phyloP scores from a whole-genome alignment of 2,329 filamentous ascomycete genomes.

The Coleophoma crateriformis region DNA sequence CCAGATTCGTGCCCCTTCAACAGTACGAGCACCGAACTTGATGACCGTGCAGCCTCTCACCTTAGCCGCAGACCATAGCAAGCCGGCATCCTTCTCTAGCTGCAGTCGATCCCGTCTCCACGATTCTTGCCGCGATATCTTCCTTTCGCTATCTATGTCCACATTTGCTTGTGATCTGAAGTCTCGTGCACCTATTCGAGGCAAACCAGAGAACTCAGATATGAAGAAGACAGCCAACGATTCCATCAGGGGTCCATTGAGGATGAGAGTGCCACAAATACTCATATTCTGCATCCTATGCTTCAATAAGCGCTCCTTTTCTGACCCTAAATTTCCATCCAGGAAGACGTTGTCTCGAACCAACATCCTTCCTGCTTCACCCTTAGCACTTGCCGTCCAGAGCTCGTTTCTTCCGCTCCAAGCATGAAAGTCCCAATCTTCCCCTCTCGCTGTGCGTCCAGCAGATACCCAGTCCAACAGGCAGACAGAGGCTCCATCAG shows the following conservation, averaged over 20 bases:
- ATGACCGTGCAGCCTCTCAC: slow-evolving; percentile 82
- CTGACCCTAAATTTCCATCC: slow-evolving; percentile 43
- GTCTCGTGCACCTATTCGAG: slow-evolving; percentile 76
- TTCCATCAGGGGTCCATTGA: slow-evolving; percentile 68
- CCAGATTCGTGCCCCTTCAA: slow-evolving; percentile 80
- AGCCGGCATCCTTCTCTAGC: slow-evolving; percentile 51
- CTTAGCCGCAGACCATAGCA: slow-evolving; percentile 78
- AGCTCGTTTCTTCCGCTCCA: slow-evolving; percentile 88
- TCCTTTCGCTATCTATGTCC: slow-evolving; percentile 32
- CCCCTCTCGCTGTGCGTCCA: slow-evolving; percentile 76
- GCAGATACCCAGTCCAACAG: slow-evolving; percentile 93
- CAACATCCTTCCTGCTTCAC: slow-evolving; percentile 54
- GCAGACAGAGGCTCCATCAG: slow-evolving; percentile 59
- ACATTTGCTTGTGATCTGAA: slow-evolving; percentile 55
- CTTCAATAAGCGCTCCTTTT: slow-evolving; percentile 34
- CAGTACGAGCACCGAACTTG: slow-evolving; percentile 79
- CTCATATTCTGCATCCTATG: slow-evolving; percentile 69
- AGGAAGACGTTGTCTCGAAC: slow-evolving; percentile 83
- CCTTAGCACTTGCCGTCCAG: slow-evolving; percentile 44
- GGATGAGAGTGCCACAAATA: slow-evolving; percentile 78
- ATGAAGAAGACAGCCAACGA: slow-evolving; percentile 69
- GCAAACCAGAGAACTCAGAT: slow-evolving; percentile 69
- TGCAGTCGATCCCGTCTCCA: slow-evolving; percentile 52
- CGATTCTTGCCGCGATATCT: slow-evolving; percentile 35
- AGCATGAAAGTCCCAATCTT: slow-evolving; percentile 76